phyloP scores from a whole-genome alignment of 2,329 filamentous ascomycete species.

The Ilyonectria destructans region DNA sequence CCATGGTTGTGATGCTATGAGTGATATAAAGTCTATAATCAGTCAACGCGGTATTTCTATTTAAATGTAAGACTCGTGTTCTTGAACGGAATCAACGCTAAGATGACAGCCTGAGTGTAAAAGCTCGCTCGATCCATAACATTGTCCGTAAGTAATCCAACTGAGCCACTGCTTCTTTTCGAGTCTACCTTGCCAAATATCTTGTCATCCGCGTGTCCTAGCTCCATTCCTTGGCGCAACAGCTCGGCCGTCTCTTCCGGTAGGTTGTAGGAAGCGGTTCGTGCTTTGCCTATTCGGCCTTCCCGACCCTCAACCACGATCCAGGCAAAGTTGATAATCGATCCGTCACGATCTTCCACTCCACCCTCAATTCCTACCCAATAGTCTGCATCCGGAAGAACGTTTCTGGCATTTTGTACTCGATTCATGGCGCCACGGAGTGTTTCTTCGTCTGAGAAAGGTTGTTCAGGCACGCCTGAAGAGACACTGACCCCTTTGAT shows the following conservation, averaged over 20 bases:
- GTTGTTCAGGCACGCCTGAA: constrained; percentile 60
- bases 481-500: constrained; percentile 52
- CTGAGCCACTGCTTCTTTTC: constrained; percentile 58
- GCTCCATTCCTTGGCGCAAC: constrained; percentile 57
- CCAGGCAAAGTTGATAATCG: constrained; percentile 60
- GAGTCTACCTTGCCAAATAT: constrained; percentile 57
- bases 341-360: constrained; percentile 50
- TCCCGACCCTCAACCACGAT: constrained; percentile 53
- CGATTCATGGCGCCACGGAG: constrained; percentile 58
- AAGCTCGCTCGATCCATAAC: constrained; percentile 55
- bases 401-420: constrained; percentile 52
- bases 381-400: constrained; percentile 54
- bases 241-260: constrained; percentile 56
- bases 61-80: constrained; percentile 55
- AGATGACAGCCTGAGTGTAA: constrained; percentile 58
- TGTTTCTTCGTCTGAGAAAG: constrained; percentile 57
- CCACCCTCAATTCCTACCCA: constrained; percentile 62
- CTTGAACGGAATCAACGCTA: constrained; percentile 60
- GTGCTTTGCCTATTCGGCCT: constrained; percentile 54
- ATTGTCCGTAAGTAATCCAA: constrained; percentile 59
- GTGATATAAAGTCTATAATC: no score
- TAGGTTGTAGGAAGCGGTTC: constrained; percentile 57
- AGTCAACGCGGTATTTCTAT: neutral
- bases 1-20: no score
- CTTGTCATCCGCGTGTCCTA: constrained; percentile 59